These are phyloP conservation scores for Vinca minor DNA, from an alignment of 257 asterid species.

Conservation along the genomic window DNA sequence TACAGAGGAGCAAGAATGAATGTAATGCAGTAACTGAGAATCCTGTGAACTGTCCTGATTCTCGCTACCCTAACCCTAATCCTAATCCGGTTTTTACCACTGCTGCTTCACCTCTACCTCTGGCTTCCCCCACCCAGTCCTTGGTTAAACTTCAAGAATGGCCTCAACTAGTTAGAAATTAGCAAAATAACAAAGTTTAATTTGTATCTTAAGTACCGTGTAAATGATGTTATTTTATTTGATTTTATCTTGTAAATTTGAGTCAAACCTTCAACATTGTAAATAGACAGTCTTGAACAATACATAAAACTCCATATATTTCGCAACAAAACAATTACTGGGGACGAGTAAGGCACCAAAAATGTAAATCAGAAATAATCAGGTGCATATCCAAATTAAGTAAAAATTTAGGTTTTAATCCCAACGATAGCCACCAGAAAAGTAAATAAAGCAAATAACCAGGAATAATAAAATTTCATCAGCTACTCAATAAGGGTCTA, in stretches of 20 bases:
- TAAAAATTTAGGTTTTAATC: neutral
- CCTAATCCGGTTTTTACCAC: neutral
- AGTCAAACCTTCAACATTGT: neutral
- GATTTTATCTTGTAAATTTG: neutral
- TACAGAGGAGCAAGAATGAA: slow-evolving; percentile 64
- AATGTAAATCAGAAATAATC: neutral
- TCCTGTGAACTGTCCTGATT: slow-evolving; percentile 44
- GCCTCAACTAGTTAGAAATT: slow-evolving; percentile 1
- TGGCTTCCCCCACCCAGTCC: slow-evolving; percentile 15
- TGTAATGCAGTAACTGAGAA: slow-evolving; percentile 36
- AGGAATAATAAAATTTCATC: neutral
- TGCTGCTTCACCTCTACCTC: slow-evolving; percentile 4
- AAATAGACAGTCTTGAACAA: neutral
- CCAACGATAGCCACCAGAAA: neutral
- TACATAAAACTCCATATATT: neutral
- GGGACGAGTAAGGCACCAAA: neutral
- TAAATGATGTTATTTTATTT: neutral
- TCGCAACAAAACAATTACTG: too few relatives aligned
- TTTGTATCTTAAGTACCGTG: neutral
- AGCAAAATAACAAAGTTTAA: slow-evolving; percentile 8
- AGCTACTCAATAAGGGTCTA: neutral
- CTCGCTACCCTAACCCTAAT: slow-evolving; percentile 19
- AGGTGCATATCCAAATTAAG: neutral
- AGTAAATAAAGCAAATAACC: neutral
- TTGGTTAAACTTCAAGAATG: neutral